Evolutionary conservation across 306 rosid species (phyloP).

Genomic region (Trifolium fragiferum): DNA sequence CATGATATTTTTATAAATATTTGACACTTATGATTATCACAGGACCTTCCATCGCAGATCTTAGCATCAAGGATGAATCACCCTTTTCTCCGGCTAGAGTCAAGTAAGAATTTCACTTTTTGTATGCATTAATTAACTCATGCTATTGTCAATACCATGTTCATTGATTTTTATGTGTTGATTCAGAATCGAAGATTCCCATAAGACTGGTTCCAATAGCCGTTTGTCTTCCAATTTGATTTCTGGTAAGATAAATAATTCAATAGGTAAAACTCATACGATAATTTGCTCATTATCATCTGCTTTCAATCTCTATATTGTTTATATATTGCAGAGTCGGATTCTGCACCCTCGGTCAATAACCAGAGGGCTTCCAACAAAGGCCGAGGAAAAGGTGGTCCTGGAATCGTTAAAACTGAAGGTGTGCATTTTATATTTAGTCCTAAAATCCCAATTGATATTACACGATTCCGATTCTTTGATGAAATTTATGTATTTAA

Average conservation of each 20-base stretch:
- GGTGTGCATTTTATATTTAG: conserved; percentile 52
- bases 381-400: conserved; percentile 67
- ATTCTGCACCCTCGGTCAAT: conserved; percentile 57
- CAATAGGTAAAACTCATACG: neutral
- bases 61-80: conserved; percentile 78
- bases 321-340: conserved; percentile 57
- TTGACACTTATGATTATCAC: conserved; percentile 32
- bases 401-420: conserved; percentile 71
- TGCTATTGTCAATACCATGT: conserved; percentile 32
- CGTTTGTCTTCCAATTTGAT: conserved; percentile 69
- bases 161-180: conserved; percentile 41
- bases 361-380: conserved; percentile 74
- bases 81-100: conserved; percentile 78
- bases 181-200: conserved; percentile 82
- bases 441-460: neutral
- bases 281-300: conserved; percentile 6
- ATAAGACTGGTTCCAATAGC: conserved; percentile 67
- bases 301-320: conserved; percentile 40
- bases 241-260: conserved; percentile 58
- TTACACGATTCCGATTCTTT: conserved; percentile 14
- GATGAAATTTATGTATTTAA: conserved; percentile 36
- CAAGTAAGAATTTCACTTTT: conserved; percentile 65
- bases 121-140: conserved; percentile 29
- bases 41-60: conserved; percentile 83
- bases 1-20: neutral